Percentiles rank a stretch among this genome's conserved stretches.
These are phyloP conservation scores for Xylaria sp. DNA, from an alignment of 2,329 filamentous ascomycete genomes.

Conservation along the genomic window DNA sequence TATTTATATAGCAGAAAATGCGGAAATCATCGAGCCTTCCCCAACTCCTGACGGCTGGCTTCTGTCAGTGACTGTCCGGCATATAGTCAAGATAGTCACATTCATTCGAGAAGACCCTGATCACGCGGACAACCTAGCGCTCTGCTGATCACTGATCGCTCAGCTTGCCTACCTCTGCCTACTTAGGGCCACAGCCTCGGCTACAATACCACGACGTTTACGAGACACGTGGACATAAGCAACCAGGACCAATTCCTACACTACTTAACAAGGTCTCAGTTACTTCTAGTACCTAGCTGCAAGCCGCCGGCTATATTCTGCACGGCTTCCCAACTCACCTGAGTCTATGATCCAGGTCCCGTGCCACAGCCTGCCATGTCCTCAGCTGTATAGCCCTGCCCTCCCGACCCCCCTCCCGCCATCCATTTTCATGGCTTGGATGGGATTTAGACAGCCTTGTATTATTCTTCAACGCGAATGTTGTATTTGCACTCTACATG, in stretches of 20 bases:
- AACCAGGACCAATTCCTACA: not conserved
- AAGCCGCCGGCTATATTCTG: not conserved
- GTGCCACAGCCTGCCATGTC: not conserved
- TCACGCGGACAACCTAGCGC: conserved; percentile 12
- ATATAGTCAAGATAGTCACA: too few relatives aligned
- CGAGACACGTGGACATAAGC: not conserved
- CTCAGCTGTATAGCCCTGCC: not conserved
- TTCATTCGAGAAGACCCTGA: conserved; percentile 14
- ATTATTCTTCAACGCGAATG: not conserved
- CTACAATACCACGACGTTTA: not conserved
- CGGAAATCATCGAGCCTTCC: conserved; percentile 1
- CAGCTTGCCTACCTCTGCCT: conserved; percentile 6
- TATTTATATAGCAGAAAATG: not conserved
- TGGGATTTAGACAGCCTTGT: not conserved
- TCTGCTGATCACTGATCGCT: conserved; percentile 21
- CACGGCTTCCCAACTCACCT: not conserved
- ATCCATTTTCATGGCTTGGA: not conserved
- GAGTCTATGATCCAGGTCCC: not conserved
- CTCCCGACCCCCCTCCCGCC: too few relatives aligned
- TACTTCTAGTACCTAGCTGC: not conserved
- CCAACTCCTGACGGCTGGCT: not conserved
- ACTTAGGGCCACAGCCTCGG: conserved; percentile 10
- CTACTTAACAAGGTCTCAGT: not conserved
- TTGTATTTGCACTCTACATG: not conserved
- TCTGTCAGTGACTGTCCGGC: not conserved